Percentiles rank a stretch among this genome's conserved stretches.
These are phyloP conservation scores for Aspergillus kassunensis DNA, from an alignment of 495 filamentous ascomycete species.

Conservation along the genomic window DNA sequence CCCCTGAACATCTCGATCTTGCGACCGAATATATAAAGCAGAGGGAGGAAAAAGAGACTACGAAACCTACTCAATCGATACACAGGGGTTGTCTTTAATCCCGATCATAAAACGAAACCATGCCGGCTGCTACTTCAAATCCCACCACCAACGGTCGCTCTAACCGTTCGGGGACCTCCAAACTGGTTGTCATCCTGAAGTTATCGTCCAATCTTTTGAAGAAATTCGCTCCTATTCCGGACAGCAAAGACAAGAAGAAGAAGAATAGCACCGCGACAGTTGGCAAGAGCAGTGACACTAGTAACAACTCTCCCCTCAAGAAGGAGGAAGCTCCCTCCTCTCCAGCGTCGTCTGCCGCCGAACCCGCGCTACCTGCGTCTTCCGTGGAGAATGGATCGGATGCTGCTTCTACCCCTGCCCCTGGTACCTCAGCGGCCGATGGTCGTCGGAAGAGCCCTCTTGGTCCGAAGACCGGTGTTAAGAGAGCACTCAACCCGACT, in stretches of 20 bases:
- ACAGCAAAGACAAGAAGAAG: conserved; percentile 24
- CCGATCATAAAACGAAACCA: conserved; percentile 18
- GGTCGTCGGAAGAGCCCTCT: conserved; percentile 52
- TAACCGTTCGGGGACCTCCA: conserved; percentile 31
- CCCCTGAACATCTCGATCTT: neutral
- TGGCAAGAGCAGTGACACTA: conserved; percentile 32
- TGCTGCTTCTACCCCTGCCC: conserved; percentile 48
- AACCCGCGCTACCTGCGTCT: conserved; percentile 49
- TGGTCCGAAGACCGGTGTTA: conserved; percentile 54
- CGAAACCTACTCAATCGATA: neutral
- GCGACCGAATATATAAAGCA: conserved; percentile 2
- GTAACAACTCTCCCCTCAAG: conserved; percentile 38
- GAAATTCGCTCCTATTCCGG: conserved; percentile 36
- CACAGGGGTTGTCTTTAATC: neutral
- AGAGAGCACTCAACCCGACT: conserved; percentile 56
- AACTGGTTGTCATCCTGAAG: conserved; percentile 52
- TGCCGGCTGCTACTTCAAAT: conserved; percentile 28
- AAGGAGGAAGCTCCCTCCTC: conserved; percentile 41
- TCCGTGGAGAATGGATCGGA: conserved; percentile 52
- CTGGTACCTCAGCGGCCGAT: conserved; percentile 53
- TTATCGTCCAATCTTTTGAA: conserved; percentile 45
- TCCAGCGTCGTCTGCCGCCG: conserved; percentile 46
- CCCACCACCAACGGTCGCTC: conserved; percentile 29
- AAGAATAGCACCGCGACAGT: conserved; percentile 20
- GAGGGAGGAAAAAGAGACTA: conserved; percentile 1